Percentiles rank a stretch among this genome's conserved stretches.
Evolutionary conservation across 2,329 filamentous ascomycete genomes (phyloP).

Genomic region (Penicillium glabrum): DNA sequence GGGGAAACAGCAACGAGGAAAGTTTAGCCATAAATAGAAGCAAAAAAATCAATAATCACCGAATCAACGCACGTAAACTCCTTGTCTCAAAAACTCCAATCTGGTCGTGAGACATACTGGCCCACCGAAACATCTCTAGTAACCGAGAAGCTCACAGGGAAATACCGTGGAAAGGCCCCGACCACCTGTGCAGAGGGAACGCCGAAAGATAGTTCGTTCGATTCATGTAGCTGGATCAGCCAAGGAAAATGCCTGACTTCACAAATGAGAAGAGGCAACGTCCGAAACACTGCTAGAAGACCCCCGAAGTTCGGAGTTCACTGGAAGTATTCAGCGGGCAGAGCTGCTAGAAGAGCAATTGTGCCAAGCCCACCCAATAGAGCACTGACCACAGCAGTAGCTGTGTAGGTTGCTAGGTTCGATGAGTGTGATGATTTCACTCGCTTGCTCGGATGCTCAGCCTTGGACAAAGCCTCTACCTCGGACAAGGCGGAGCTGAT

Average conservation of each 20-base stretch:
- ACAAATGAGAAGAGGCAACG: not conserved
- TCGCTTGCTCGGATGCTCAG: slow-evolving; percentile 29
- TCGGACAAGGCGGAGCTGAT: slow-evolving; percentile 14
- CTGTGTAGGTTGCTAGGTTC: slow-evolving; percentile 37
- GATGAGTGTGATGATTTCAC: slow-evolving; percentile 20
- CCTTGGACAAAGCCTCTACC: slow-evolving; percentile 13
- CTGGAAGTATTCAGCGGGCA: slow-evolving; percentile 45
- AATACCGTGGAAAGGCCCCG: not conserved
- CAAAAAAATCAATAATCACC: not conserved
- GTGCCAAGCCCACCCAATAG: slow-evolving; percentile 44
- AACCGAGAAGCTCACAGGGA: not conserved
- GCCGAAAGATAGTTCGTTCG: not conserved
- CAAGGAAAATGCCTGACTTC: not conserved
- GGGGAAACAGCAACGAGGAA: not conserved
- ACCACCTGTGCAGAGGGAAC: not conserved
- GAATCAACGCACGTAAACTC: not conserved
- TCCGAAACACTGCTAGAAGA: not conserved
- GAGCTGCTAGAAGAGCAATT: slow-evolving; percentile 40
- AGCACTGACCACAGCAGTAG: slow-evolving; percentile 41
- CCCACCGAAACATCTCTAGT: not conserved
- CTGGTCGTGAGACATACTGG: not conserved
- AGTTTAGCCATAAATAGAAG: not conserved
- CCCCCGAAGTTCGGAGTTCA: slow-evolving; percentile 8
- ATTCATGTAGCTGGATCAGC: not conserved
- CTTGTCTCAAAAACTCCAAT: not conserved